Evolutionary conservation across 192 early-diverging fungal genomes (phyloP).

Genomic region (Rhizophagus clarus): DNA sequence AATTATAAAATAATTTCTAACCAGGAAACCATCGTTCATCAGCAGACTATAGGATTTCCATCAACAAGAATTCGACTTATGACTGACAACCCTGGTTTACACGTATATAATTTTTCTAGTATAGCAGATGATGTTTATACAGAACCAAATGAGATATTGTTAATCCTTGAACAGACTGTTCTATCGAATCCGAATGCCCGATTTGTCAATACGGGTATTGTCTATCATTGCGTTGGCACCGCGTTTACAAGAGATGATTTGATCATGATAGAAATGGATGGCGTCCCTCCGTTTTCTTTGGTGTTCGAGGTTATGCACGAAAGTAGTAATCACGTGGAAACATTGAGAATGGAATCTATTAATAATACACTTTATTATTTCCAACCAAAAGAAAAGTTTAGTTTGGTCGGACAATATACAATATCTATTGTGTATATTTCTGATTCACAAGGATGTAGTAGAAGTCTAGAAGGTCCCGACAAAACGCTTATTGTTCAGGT

Average conservation of each 20-base stretch:
- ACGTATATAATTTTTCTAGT: slow-evolving; percentile 40
- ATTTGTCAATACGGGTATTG: slow-evolving; percentile 26
- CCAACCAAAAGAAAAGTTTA: slow-evolving; percentile 25
- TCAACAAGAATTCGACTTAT: slow-evolving; percentile 36
- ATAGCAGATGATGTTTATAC: slow-evolving; percentile 46
- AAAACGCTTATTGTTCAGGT: slow-evolving; percentile 5
- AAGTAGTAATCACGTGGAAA: slow-evolving; percentile 24
- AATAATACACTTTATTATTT: slow-evolving; percentile 30
- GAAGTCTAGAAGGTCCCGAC: slow-evolving; percentile 3
- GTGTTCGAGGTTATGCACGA: slow-evolving; percentile 35
- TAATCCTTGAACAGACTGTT: slow-evolving; percentile 41
- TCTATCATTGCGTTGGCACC: slow-evolving; percentile 43
- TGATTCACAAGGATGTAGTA: slow-evolving; percentile 43
- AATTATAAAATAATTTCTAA: slow-evolving; percentile 5
- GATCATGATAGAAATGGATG: slow-evolving; percentile 37
- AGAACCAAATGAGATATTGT: slow-evolving; percentile 19
- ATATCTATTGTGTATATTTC: slow-evolving; percentile 38
- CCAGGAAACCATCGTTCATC: background rate
- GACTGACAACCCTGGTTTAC: slow-evolving; percentile 37
- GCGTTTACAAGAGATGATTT: slow-evolving; percentile 30
- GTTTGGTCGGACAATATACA: slow-evolving; percentile 37
- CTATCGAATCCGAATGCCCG: slow-evolving; percentile 36
- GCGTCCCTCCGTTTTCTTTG: slow-evolving; percentile 42
- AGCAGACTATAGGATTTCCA: slow-evolving; percentile 29
- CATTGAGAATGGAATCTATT: slow-evolving; percentile 36